Conservation (phyloP, 2,329 filamentous ascomycete species). For the Penicillium occitanis region DNA sequence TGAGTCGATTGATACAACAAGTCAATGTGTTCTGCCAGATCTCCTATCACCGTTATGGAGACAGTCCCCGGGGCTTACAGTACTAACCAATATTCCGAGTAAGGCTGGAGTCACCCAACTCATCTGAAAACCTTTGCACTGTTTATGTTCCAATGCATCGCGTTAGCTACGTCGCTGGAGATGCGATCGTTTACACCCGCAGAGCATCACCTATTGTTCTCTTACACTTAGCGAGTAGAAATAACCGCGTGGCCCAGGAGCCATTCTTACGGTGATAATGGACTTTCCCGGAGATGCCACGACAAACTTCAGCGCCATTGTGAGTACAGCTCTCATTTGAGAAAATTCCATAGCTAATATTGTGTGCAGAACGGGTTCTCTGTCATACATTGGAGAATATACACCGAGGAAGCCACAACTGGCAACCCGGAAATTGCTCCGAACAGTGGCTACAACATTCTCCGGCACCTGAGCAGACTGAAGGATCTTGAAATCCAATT, state of each 20-base stretch:
- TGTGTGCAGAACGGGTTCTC: conserved; percentile 43
- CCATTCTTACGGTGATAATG: conserved; percentile 36
- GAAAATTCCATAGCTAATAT: conserved; percentile 25
- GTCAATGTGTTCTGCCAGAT: not conserved
- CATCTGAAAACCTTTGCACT: not conserved
- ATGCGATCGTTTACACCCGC: conserved; percentile 34
- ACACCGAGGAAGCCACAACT: conserved; percentile 38
- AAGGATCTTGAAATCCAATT: conserved; percentile 41
- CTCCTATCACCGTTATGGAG: conserved; percentile 15
- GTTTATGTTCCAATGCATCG: conserved; percentile 16
- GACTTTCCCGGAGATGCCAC: conserved; percentile 45
- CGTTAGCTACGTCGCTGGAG: conserved; percentile 28
- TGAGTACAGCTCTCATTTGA: conserved; percentile 30
- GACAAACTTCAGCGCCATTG: conserved; percentile 45
- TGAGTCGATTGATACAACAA: not conserved
- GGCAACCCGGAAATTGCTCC: conserved; percentile 34
- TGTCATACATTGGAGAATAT: conserved; percentile 45
- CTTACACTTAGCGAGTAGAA: conserved; percentile 30
- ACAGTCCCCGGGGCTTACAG: conserved; percentile 10
- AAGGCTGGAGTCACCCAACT: conserved; percentile 6
- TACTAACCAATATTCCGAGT: not conserved
- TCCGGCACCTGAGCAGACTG: conserved; percentile 41
- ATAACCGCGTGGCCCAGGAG: conserved; percentile 21
- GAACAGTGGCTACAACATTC: conserved; percentile 38
- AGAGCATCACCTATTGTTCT: conserved; percentile 25